These are phyloP conservation scores for Boletus semigastroideus DNA, from an alignment of 1,284 basidiomycete genomes.

Conservation along the genomic window DNA sequence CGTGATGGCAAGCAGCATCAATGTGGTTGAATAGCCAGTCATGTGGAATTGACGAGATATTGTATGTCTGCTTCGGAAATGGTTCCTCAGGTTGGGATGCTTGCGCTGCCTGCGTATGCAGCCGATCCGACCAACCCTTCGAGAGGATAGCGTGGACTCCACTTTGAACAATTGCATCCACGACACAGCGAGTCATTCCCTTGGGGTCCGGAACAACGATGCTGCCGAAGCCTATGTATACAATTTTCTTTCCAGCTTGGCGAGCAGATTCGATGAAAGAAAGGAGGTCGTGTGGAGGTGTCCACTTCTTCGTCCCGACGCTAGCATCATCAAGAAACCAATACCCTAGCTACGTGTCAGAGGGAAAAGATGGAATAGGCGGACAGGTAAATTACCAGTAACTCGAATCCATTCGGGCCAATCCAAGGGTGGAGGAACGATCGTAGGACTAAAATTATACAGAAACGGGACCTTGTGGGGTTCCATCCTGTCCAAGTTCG, in stretches of 20 bases:
- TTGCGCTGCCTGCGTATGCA: conserved; percentile 66
- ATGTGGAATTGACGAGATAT: conserved; percentile 88
- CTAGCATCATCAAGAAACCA: conserved; percentile 95
- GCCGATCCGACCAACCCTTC: conserved; percentile 96
- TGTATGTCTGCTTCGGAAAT: conserved; percentile 76
- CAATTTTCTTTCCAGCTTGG: conserved; percentile 78
- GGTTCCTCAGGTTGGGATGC: conserved; percentile 62
- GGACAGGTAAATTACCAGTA: conserved; percentile 56
- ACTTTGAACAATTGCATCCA: conserved; percentile 83
- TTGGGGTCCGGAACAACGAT: conserved; percentile 95
- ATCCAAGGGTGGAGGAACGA: conserved; percentile 89
- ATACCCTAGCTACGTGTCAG: conserved; percentile 58
- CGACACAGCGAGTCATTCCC: conserved; percentile 86
- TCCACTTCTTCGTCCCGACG: conserved; percentile 84
- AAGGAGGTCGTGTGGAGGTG: conserved; percentile 76
- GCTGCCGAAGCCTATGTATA: conserved; percentile 99
- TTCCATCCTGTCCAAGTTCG: conserved; percentile 90
- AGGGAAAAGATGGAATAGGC: conserved; percentile 1
- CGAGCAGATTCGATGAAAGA: conserved; percentile 82
- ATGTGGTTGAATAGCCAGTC: conserved; percentile 96
- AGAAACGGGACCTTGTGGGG: conserved; percentile 96
- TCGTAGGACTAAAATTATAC: conserved; percentile 92
- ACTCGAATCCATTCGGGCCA: conserved; percentile 99
- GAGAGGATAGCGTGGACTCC: conserved; percentile 91
- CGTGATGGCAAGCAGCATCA: conserved; percentile 96